These are phyloP conservation scores for Persicaria tinctoria DNA, from an alignment of 148 eudicot genomes.

Conservation along the genomic window DNA sequence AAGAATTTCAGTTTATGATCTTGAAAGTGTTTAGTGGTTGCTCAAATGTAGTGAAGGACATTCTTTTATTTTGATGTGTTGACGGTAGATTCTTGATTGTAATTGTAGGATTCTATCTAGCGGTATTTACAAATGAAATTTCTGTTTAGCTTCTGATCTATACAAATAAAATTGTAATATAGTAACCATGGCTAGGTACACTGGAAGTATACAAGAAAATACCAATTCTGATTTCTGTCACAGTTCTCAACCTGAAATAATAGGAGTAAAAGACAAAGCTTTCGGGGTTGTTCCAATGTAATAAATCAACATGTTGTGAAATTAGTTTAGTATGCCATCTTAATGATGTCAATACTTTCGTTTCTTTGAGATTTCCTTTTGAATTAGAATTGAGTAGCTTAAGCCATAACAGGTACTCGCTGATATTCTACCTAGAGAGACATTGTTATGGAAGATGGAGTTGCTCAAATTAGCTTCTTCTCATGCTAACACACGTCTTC, in stretches of 20 bases:
- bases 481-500: constrained; percentile 62
- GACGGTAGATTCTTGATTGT: not conserved
- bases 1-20: not conserved
- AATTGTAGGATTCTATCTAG: not conserved
- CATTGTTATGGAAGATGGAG: constrained; percentile 70
- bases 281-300: not conserved
- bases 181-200: not conserved
- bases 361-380: not conserved
- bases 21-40: no score
- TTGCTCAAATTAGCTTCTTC: constrained; percentile 52
- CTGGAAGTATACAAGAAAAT: not conserved
- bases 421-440: constrained; percentile 36
- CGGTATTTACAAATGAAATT: not conserved
- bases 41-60: no score
- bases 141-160: not conserved
- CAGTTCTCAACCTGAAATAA: not conserved
- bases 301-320: not conserved
- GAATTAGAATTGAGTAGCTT: not conserved
- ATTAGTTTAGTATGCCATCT: not conserved
- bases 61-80: not conserved
- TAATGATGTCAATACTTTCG: not conserved
- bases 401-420: constrained; percentile 45
- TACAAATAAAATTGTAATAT: not conserved
- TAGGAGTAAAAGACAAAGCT: not conserved
- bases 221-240: not conserved